Conservation (phyloP, 768 basidiomycete species). For the Auricularia heimuer region DNA sequence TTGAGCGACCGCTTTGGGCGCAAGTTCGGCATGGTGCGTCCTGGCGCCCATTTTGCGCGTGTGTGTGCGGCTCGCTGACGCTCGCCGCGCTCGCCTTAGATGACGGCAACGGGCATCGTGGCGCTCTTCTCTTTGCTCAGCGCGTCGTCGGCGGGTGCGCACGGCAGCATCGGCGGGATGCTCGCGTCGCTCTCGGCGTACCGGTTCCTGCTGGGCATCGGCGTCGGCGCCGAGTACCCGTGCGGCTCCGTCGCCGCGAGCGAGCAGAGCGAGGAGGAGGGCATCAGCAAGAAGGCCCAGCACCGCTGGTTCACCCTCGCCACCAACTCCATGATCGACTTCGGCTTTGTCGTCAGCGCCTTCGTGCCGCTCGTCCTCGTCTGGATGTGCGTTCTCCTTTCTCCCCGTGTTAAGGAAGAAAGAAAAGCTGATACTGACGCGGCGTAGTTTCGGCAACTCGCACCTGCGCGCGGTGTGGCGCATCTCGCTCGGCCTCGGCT, state of each 20-base stretch:
- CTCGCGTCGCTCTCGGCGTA: constrained; percentile 71
- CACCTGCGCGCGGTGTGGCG: constrained; percentile 87
- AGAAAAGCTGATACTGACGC: not conserved
- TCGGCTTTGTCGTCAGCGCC: constrained; percentile 67
- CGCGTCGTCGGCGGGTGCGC: constrained; percentile 71
- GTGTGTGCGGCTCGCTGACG: not conserved
- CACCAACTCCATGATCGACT: constrained; percentile 83
- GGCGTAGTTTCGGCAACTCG: constrained; percentile 63
- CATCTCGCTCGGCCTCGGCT: constrained; percentile 72
- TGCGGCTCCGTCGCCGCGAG: constrained; percentile 83
- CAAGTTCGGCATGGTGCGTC: constrained; percentile 75
- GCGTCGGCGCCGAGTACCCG: constrained; percentile 83
- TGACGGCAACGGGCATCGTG: constrained; percentile 75
- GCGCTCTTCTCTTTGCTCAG: constrained; percentile 75
- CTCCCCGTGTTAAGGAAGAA: not conserved
- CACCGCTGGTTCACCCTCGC: constrained; percentile 82
- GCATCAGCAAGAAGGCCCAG: constrained; percentile 68
- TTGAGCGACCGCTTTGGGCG: constrained; percentile 66
- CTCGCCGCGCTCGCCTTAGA: constrained; percentile 30
- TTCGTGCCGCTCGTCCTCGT: constrained; percentile 79
- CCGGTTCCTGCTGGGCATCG: constrained; percentile 85
- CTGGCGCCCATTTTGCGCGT: no score
- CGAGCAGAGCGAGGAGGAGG: constrained; percentile 80
- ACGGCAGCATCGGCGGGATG: constrained; percentile 58
- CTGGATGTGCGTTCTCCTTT: constrained; percentile 66